A percentile compares a stretch with the other conserved stretches of the same genome.
These are phyloP conservation scores for Metschnikowia rubicola DNA, from an alignment of 805 yeast species.

Conservation along the genomic window DNA sequence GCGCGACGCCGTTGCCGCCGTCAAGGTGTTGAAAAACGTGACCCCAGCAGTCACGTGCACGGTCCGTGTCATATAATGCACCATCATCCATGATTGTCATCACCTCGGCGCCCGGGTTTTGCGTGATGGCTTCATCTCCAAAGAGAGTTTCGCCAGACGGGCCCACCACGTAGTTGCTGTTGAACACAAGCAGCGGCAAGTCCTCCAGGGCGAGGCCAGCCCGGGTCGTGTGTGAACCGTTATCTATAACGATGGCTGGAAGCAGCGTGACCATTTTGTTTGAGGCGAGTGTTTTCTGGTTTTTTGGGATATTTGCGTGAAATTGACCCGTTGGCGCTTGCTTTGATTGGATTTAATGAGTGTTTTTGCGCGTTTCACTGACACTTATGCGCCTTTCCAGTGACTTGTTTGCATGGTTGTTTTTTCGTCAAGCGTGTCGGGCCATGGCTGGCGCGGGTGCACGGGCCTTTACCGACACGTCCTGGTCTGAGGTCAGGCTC, in stretches of 20 bases:
- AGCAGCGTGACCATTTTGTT: constrained; percentile 1
- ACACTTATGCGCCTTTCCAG: too few species aligned
- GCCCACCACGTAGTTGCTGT: constrained; percentile 50
- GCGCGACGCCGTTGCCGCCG: constrained; percentile 37
- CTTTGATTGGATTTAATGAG: too few species aligned
- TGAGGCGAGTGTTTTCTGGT: not conserved
- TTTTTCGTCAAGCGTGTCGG: too few species aligned
- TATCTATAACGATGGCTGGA: constrained; percentile 69
- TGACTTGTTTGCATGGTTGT: too few species aligned
- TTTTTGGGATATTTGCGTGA: not conserved
- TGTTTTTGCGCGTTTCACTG: too few species aligned
- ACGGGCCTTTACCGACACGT: not conserved
- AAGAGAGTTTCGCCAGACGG: constrained; percentile 30
- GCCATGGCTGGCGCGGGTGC: not conserved
- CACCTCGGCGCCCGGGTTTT: constrained; percentile 43
- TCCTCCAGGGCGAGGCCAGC: constrained; percentile 71
- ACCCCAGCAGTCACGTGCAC: constrained; percentile 63
- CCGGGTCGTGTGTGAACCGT: constrained; percentile 59
- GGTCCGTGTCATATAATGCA: constrained; percentile 68
- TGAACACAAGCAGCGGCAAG: constrained; percentile 55
- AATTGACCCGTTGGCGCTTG: not conserved
- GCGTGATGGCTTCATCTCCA: constrained; percentile 48
- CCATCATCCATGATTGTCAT: constrained; percentile 65
- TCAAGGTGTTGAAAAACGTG: constrained; percentile 54
- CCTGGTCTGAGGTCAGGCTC: too few species aligned